Conservation (phyloP, 2,329 filamentous ascomycete genomes). For the Balansia obtecta region DNA sequence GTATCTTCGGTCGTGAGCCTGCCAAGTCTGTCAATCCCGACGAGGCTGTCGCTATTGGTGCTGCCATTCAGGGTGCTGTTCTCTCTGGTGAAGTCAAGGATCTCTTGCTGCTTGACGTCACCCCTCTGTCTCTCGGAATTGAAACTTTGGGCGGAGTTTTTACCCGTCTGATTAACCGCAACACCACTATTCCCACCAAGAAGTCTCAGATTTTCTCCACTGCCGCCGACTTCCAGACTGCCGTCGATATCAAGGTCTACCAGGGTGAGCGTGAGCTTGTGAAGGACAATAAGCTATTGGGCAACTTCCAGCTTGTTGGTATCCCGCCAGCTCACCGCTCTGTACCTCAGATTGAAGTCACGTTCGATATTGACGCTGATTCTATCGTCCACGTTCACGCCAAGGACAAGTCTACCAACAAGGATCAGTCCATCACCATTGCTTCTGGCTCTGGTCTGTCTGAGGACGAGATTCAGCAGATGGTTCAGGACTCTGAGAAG, state of each 20-base stretch:
- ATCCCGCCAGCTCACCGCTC: constrained; percentile 93
- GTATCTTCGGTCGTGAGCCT: constrained; percentile 89
- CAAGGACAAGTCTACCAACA: constrained; percentile 98
- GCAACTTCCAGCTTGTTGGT: constrained; percentile 98
- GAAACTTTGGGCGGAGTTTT: constrained; percentile 97
- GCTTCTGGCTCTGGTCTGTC: constrained; percentile 95
- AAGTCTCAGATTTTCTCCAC: constrained; percentile 98
- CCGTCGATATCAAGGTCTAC: constrained; percentile 99
- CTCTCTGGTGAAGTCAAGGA: constrained; percentile 95
- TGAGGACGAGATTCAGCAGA: constrained; percentile 86
- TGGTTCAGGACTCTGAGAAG: constrained; percentile 97
- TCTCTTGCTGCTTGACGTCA: constrained; percentile 88
- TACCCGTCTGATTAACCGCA: constrained; percentile 95
- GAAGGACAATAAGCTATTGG: constrained; percentile 94
- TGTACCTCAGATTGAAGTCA: constrained; percentile 94
- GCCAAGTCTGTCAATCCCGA: constrained; percentile 98
- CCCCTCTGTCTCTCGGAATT: constrained; percentile 91
- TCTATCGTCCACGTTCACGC: constrained; percentile 96
- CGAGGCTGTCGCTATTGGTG: constrained; percentile 95
- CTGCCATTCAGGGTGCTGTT: constrained; percentile 92
- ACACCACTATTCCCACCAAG: constrained; percentile 98
- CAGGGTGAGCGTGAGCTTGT: constrained; percentile 99
- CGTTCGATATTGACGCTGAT: constrained; percentile 97
- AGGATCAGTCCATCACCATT: constrained; percentile 99
- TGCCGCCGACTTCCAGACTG: constrained; percentile 94